phyloP scores from a whole-genome alignment of 2,329 filamentous ascomycete genomes.

The Davidsoniella eucalypti region DNA sequence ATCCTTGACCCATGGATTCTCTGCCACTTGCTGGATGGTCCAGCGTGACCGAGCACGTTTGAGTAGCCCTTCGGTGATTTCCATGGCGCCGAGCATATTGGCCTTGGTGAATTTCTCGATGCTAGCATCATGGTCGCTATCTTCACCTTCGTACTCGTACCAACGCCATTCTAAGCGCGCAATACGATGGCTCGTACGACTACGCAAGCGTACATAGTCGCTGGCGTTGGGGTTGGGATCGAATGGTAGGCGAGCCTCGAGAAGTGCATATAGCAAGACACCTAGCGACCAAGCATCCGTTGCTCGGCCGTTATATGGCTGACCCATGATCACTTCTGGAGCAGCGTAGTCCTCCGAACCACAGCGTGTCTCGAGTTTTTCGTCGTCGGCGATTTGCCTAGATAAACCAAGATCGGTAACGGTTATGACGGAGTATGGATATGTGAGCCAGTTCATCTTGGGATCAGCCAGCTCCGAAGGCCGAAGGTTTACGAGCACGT shows the following conservation, averaged over 20 bases:
- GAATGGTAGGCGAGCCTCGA: slow-evolving; percentile 86
- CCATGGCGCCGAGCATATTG: slow-evolving; percentile 57
- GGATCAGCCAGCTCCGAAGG: slow-evolving; percentile 46
- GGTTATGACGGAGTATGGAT: slow-evolving; percentile 71
- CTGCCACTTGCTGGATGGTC: slow-evolving; percentile 55
- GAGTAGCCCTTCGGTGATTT: slow-evolving; percentile 68
- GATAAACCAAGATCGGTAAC: slow-evolving; percentile 86
- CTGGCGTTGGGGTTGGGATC: slow-evolving; percentile 72
- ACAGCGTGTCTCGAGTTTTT: slow-evolving; percentile 82
- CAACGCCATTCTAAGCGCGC: slow-evolving; percentile 91
- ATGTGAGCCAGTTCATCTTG: slow-evolving; percentile 51
- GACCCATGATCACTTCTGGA: slow-evolving; percentile 88
- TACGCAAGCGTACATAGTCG: slow-evolving; percentile 59
- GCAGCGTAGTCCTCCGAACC: slow-evolving; percentile 96
- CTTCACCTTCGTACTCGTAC: slow-evolving; percentile 68
- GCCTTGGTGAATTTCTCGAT: slow-evolving; percentile 42
- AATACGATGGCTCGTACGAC: slow-evolving; percentile 81
- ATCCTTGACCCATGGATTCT: slow-evolving; percentile 57
- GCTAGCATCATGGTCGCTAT: slow-evolving; percentile 69
- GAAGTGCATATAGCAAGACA: slow-evolving; percentile 79
- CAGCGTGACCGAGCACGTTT: slow-evolving; percentile 69
- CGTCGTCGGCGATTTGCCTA: slow-evolving; percentile 66
- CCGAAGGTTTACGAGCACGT: slow-evolving; percentile 79
- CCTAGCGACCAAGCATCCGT: slow-evolving; percentile 94
- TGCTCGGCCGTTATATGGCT: slow-evolving; percentile 79